phyloP scores from a whole-genome alignment of 2,329 filamentous ascomycete genomes.

The Epichloe sp. region DNA sequence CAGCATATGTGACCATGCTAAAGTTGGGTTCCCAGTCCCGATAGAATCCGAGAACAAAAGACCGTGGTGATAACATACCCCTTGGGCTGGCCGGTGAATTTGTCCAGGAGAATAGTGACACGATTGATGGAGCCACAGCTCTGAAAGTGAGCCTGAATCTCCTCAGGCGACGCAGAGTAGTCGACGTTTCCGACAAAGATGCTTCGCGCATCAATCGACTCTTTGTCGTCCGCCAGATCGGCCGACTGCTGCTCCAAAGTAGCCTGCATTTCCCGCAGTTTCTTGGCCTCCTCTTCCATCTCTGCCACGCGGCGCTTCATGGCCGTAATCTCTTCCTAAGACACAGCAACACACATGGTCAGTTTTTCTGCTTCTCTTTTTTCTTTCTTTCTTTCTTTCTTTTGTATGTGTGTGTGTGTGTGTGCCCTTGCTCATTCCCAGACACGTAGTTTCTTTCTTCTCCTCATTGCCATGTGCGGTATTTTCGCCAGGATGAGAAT shows the following conservation, averaged over 20 bases:
- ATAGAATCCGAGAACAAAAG: background rate
- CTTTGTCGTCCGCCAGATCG: slow-evolving; percentile 79
- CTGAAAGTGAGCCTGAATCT: slow-evolving; percentile 94
- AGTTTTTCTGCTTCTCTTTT: slow-evolving; percentile 12
- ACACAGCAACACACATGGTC: slow-evolving; percentile 13
- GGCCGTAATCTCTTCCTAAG: slow-evolving; percentile 64
- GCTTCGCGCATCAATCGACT: slow-evolving; percentile 87
- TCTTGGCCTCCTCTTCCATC: slow-evolving; percentile 82
- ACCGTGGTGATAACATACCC: slow-evolving; percentile 42
- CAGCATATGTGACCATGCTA: background rate
- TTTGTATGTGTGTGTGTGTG: background rate
- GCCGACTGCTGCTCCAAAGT: slow-evolving; percentile 74
- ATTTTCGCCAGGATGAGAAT: background rate
- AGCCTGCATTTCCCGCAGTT: slow-evolving; percentile 77
- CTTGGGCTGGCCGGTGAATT: slow-evolving; percentile 98
- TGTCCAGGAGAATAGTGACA: slow-evolving; percentile 93
- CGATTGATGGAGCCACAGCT: slow-evolving; percentile 95
- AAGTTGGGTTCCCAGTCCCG: background rate
- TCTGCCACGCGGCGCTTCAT: slow-evolving; percentile 81
- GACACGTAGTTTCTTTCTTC: background rate
- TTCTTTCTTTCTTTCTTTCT: background rate
- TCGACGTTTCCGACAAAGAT: slow-evolving; percentile 99
- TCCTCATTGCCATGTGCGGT: background rate
- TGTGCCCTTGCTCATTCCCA: background rate
- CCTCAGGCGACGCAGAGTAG: slow-evolving; percentile 91